Percentiles rank a stretch among this genome's conserved stretches.
Evolutionary conservation across 2,329 filamentous ascomycete species (phyloP).

Genomic region (Diaporthe sp.): DNA sequence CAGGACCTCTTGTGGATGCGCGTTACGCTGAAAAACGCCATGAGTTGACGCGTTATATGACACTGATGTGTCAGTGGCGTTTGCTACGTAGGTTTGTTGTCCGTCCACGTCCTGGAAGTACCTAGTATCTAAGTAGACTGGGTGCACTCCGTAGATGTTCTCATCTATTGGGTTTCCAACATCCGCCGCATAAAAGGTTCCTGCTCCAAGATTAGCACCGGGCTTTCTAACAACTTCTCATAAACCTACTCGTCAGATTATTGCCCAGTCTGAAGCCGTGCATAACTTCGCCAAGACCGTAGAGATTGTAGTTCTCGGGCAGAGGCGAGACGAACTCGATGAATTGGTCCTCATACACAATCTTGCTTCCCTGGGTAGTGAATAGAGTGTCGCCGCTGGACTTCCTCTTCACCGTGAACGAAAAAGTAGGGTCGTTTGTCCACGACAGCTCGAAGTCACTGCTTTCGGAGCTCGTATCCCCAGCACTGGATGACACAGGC

Average conservation of each 20-base stretch:
- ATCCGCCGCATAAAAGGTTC: conserved; percentile 71
- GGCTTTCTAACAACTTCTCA: not conserved
- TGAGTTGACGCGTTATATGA: conserved; percentile 77
- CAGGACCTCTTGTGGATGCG: conserved; percentile 80
- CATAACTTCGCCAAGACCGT: conserved; percentile 80
- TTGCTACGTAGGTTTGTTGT: conserved; percentile 62
- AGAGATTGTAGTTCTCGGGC: conserved; percentile 79
- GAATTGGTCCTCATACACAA: conserved; percentile 83
- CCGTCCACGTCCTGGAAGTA: conserved; percentile 71
- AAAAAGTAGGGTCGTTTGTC: conserved; percentile 69
- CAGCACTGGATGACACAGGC: conserved; percentile 54
- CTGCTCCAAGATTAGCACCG: conserved; percentile 38
- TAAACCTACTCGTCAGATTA: conserved; percentile 69
- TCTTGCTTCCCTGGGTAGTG: conserved; percentile 68
- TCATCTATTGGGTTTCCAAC: conserved; percentile 71
- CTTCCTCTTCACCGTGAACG: conserved; percentile 71
- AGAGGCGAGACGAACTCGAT: conserved; percentile 76
- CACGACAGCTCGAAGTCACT: conserved; percentile 66
- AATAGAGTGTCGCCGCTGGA: conserved; percentile 74
- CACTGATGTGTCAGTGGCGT: conserved; percentile 61
- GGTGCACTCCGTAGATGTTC: conserved; percentile 82
- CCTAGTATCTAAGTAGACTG: conserved; percentile 82
- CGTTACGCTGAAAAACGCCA: conserved; percentile 81
- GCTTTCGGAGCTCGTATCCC: conserved; percentile 55
- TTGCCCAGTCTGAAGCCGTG: conserved; percentile 77